Percentiles rank a stretch among this genome's conserved stretches.
phyloP scores from a whole-genome alignment of 805 yeast species.

The Candida hispaniensis region DNA sequence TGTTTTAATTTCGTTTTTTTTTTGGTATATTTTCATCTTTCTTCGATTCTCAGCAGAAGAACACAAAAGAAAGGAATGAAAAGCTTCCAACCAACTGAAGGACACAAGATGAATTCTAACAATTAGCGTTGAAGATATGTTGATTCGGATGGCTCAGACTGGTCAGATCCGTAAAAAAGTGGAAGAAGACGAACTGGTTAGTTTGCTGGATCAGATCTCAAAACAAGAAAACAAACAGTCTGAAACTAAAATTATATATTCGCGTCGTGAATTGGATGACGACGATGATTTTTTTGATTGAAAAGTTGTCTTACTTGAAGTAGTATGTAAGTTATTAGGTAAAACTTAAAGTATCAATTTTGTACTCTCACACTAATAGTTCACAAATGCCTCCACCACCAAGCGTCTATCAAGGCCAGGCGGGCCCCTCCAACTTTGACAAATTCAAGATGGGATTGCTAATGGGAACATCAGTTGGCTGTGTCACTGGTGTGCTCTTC shows the following conservation, averaged over 20 bases:
- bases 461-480: slow-evolving; percentile 92
- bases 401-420: slow-evolving; percentile 22
- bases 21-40: too few species aligned
- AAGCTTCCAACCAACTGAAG: background rate
- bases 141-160: slow-evolving; percentile 57
- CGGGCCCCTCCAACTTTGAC: slow-evolving; percentile 72
- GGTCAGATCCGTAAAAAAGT: slow-evolving; percentile 70
- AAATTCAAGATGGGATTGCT: slow-evolving; percentile 97
- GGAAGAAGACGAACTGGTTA: slow-evolving; percentile 73
- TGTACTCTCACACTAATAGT: slow-evolving; percentile 4
- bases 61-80: too few species aligned
- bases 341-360: slow-evolving; percentile 3
- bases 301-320: slow-evolving; percentile 2
- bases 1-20: too few species aligned
- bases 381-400: slow-evolving; percentile 28
- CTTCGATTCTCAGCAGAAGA: too few species aligned
- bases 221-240: slow-evolving; percentile 51
- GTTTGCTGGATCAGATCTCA: slow-evolving; percentile 71
- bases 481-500: slow-evolving; percentile 86
- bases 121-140: slow-evolving; percentile 79
- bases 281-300: slow-evolving; percentile 37
- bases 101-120: slow-evolving; percentile 21
- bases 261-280: slow-evolving; percentile 31
- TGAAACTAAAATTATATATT: slow-evolving; percentile 53
- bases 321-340: too few species aligned